Evolutionary conservation across 2,329 filamentous ascomycete genomes (phyloP).

Genomic region (Exophiala spinifera): DNA sequence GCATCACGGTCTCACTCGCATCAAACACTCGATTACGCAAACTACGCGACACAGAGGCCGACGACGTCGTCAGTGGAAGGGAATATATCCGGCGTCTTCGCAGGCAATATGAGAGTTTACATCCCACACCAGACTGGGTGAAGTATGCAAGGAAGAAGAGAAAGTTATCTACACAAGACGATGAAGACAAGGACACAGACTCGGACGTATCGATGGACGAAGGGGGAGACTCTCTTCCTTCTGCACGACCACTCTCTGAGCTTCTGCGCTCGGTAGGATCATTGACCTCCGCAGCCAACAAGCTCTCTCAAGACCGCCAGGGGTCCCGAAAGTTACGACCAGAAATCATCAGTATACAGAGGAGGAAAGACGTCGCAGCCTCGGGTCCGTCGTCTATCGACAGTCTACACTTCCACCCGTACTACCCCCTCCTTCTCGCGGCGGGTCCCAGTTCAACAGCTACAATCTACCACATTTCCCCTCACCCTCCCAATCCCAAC

Average conservation of each 20-base stretch:
- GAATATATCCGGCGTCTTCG: constrained; percentile 81
- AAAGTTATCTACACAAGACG: constrained; percentile 20
- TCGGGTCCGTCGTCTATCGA: constrained; percentile 63
- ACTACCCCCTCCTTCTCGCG: constrained; percentile 76
- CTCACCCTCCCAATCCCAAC: constrained; percentile 73
- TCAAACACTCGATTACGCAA: constrained; percentile 74
- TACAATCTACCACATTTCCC: constrained; percentile 84
- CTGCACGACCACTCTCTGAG: constrained; percentile 71
- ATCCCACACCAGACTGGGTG: constrained; percentile 61
- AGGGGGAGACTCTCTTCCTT: constrained; percentile 55
- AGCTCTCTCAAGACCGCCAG: constrained; percentile 51
- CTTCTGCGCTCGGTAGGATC: constrained; percentile 73
- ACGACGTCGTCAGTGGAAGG: constrained; percentile 80
- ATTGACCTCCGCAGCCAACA: constrained; percentile 55
- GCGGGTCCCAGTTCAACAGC: constrained; percentile 82
- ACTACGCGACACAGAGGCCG: constrained; percentile 72
- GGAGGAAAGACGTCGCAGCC: constrained; percentile 78
- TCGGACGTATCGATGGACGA: constrained; percentile 46
- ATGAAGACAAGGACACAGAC: constrained; percentile 53
- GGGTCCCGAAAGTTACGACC: constrained; percentile 66
- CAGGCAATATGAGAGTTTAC: constrained; percentile 66
- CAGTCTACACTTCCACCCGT: constrained; percentile 84
- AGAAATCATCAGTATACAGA: constrained; percentile 86
- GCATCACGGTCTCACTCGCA: constrained; percentile 77
- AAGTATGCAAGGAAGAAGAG: constrained; percentile 34